Evolutionary conservation across 2,329 filamentous ascomycete genomes (phyloP).

Genomic region (Thelonectria olida): DNA sequence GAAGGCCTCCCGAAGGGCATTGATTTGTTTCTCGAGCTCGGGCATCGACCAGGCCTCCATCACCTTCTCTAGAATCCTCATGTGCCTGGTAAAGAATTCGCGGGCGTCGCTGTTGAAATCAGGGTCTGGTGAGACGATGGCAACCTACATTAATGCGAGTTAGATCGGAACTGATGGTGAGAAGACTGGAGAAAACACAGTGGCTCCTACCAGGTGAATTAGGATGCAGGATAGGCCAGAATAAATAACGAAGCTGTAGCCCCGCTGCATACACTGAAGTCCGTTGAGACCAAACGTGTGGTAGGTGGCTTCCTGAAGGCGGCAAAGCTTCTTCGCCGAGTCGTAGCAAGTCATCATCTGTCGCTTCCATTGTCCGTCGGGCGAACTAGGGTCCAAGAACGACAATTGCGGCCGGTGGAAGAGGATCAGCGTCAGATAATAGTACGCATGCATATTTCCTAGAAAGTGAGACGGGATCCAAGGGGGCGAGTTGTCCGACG

Average conservation of each 20-base stretch:
- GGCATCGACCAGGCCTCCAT: slow-evolving; percentile 86
- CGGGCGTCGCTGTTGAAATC: slow-evolving; percentile 86
- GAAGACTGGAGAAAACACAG: neutral
- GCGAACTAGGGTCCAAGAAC: slow-evolving; percentile 75
- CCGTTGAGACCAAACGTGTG: slow-evolving; percentile 81
- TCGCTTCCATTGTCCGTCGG: slow-evolving; percentile 83
- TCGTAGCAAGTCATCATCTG: slow-evolving; percentile 89
- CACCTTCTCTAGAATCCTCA: slow-evolving; percentile 90
- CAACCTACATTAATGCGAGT: slow-evolving; percentile 67
- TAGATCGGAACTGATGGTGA: neutral
- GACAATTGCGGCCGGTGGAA: slow-evolving; percentile 87
- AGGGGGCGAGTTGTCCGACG: slow-evolving; percentile 79
- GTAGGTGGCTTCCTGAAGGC: slow-evolving; percentile 84
- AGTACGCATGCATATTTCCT: slow-evolving; percentile 90
- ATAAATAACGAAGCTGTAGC: slow-evolving; percentile 96
- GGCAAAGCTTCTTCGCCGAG: slow-evolving; percentile 85
- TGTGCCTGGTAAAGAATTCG: slow-evolving; percentile 91
- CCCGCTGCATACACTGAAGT: slow-evolving; percentile 89
- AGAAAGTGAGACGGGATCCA: slow-evolving; percentile 89
- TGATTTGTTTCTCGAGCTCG: slow-evolving; percentile 89
- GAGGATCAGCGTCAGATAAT: slow-evolving; percentile 85
- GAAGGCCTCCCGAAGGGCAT: slow-evolving; percentile 89
- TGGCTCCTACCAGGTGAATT: slow-evolving; percentile 81
- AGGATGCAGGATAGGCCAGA: slow-evolving; percentile 90
- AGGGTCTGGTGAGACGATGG: slow-evolving; percentile 91